These are phyloP conservation scores for Aureobasidium musti DNA, from an alignment of 2,329 filamentous ascomycete species.

Conservation along the genomic window DNA sequence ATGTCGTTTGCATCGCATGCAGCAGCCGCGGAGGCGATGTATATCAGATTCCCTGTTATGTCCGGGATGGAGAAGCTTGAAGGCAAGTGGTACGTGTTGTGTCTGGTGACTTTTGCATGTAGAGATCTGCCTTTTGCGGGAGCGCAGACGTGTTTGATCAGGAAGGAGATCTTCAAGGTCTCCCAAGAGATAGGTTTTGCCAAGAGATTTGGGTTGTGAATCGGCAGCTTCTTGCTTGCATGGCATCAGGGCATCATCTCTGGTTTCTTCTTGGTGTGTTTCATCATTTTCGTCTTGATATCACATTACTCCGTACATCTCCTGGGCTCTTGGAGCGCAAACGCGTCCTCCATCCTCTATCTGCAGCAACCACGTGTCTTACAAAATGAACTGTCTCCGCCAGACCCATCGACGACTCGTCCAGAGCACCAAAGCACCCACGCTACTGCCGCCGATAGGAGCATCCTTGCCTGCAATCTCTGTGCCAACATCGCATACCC, in stretches of 20 bases:
- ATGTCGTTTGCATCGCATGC: background rate
- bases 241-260: background rate
- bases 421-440: background rate
- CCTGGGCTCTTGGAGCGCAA: background rate
- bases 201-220: background rate
- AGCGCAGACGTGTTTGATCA: background rate
- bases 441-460: conserved; percentile 2
- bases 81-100: background rate
- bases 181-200: background rate
- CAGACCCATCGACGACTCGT: conserved; percentile 11
- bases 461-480: background rate
- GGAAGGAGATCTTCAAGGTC: conserved; percentile 5
- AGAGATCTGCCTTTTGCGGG: background rate
- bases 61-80: conserved; percentile 20
- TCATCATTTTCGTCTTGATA: conserved; percentile 9
- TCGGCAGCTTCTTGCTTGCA: background rate
- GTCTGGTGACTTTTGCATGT: conserved; percentile 19
- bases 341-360: too few species aligned
- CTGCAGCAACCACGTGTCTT: background rate
- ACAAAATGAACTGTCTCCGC: conserved; percentile 13
- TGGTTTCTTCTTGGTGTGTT: conserved; percentile 1
- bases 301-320: background rate
- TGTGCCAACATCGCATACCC: background rate
- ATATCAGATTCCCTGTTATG: background rate
- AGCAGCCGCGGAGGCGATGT: background rate